Evolutionary conservation across 768 basidiomycete species (phyloP), one percentile per base, ranked within the genome.

Genomic region (Ramaria sp.): DNA sequence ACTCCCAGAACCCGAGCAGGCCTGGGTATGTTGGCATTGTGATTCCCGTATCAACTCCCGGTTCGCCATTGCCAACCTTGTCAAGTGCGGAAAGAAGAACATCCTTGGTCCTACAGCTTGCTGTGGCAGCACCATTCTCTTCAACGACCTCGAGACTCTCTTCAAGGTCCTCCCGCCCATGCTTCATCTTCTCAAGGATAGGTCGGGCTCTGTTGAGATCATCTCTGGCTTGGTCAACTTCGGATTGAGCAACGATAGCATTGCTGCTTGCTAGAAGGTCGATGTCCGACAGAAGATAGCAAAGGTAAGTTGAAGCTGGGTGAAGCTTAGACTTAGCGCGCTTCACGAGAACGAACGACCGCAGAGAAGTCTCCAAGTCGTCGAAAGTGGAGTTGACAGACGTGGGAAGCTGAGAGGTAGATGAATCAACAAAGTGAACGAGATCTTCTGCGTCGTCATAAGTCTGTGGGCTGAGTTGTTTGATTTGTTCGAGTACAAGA

Each of bases 371-470:
- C 67, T 98, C 94, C 58, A 99, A 83, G 63, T 88, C 82, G 55
- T 85, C 84, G 62, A 98, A 97, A 0, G 88, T 72, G 4, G 78
- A 76, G 59, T 79, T 82, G 55, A 75, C 78, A 18, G 77, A 73
- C 65, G 73, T 79, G n/a, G 79, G 79, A 54, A 81, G 78, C 39
- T 85, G 76, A 18, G 83, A 85, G 0, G 78, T 70, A 13, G 84
- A 82, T 6, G 93, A 95, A 66, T 99, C 96, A 62, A 99, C 96
- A 67, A 98, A 99, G 69, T 99, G 96, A 3, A 99, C 94, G 39
- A 99, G 81, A 66, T 98, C 90, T 43, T 85, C 79, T 0, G 91
- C 82, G 61, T 96, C 89, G 52, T 91, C 88, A 65, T 83, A 90
- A 0, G 96, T 98, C 50, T 79, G 71, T n/a, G 96, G 95, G 63